Evolutionary conservation across 495 filamentous ascomycete species (phyloP).

Genomic region (Cercophora samala): DNA sequence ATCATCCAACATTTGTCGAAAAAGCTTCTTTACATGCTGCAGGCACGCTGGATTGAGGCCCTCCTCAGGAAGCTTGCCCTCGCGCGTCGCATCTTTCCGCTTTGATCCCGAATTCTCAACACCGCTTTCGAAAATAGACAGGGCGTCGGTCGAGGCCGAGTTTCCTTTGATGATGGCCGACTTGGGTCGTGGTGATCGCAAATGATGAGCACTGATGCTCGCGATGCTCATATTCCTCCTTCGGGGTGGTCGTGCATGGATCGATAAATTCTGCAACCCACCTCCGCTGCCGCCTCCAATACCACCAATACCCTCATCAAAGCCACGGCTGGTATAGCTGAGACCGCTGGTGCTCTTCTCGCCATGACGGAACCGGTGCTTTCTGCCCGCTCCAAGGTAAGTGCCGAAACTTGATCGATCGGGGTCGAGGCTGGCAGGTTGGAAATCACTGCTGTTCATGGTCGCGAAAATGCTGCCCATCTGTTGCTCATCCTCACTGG

Average conservation of each 20-base stretch:
- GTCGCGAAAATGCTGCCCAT: conserved; percentile 80
- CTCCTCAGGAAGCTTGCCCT: conserved; percentile 65
- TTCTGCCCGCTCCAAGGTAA: conserved; percentile 63
- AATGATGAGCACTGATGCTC: conserved; percentile 60
- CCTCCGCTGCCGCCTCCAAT: background rate
- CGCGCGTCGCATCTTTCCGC: conserved; percentile 81
- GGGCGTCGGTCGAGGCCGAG: conserved; percentile 42
- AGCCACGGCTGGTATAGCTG: conserved; percentile 55
- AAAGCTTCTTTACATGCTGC: conserved; percentile 78
- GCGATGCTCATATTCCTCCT: conserved; percentile 77
- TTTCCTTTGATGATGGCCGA: conserved; percentile 42
- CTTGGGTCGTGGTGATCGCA: conserved; percentile 64
- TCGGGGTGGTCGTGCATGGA: conserved; percentile 56
- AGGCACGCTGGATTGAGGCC: conserved; percentile 85
- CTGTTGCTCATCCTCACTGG: conserved; percentile 88
- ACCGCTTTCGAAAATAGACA: conserved; percentile 37
- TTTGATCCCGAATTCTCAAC: conserved; percentile 48
- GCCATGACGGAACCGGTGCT: conserved; percentile 65
- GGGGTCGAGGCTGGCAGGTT: conserved; percentile 46
- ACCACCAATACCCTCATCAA: conserved; percentile 34
- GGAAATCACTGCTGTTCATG: conserved; percentile 49
- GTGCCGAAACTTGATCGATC: conserved; percentile 48
- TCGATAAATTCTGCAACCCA: conserved; percentile 41
- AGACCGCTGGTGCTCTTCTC: conserved; percentile 66
- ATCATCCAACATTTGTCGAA: conserved; percentile 80